Percentiles rank a stretch among this genome's conserved stretches.
Conservation (phyloP, 768 basidiomycete species). For the Trametes punicea region DNA sequence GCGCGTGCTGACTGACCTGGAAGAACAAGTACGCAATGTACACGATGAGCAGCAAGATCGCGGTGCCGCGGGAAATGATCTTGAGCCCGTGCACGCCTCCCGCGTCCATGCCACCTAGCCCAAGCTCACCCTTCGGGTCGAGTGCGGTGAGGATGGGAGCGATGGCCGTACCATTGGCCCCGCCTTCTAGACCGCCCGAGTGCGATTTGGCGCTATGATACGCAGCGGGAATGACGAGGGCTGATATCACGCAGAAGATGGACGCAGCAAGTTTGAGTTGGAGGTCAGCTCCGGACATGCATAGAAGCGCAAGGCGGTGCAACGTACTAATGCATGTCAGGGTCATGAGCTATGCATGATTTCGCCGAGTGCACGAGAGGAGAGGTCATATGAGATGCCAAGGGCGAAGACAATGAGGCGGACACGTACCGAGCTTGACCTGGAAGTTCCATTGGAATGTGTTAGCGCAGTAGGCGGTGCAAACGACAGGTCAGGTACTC, state of each 20-base stretch:
- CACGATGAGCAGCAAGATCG: slow-evolving; percentile 57
- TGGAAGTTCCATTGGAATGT: slow-evolving; percentile 20
- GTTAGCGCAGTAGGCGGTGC: slow-evolving; percentile 8
- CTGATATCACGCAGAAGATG: slow-evolving; percentile 28
- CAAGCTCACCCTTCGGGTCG: slow-evolving; percentile 18
- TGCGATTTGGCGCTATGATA: slow-evolving; percentile 51
- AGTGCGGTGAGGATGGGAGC: neutral
- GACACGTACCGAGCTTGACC: slow-evolving; percentile 37
- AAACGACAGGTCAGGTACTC: slow-evolving; percentile 29
- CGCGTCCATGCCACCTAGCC: slow-evolving; percentile 21
- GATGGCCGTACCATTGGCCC: slow-evolving; percentile 5
- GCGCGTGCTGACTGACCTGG: slow-evolving; percentile 46
- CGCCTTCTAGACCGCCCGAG: slow-evolving; percentile 6
- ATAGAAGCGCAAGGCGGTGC: neutral
- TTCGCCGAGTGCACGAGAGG: neutral
- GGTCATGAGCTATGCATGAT: slow-evolving; percentile 64
- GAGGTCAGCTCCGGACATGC: neutral
- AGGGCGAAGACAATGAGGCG: slow-evolving; percentile 12
- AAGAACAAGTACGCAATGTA: slow-evolving; percentile 76
- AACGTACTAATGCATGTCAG: slow-evolving; percentile 78
- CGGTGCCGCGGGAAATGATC: slow-evolving; percentile 41
- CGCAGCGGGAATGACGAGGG: slow-evolving; percentile 89
- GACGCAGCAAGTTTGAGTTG: neutral
- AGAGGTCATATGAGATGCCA: neutral
- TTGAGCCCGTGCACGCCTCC: slow-evolving; percentile 49